A percentile compares a stretch with the other conserved stretches of the same genome.
phyloP scores from a whole-genome alignment of 1,284 basidiomycete genomes.

The Xerocomus minutiporus region DNA sequence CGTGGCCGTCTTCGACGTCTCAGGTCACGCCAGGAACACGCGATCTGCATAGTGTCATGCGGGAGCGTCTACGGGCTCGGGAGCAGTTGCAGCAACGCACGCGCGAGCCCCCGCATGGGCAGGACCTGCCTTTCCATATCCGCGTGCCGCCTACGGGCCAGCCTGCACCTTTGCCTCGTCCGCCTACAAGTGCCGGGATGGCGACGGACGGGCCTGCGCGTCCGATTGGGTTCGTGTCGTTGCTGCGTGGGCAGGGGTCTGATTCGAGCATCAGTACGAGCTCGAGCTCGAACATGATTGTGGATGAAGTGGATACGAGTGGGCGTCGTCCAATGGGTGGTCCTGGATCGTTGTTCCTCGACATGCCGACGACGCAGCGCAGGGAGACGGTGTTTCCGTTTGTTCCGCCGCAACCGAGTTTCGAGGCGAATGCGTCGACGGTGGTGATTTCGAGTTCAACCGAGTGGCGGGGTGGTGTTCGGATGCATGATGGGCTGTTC shows the following conservation, averaged over 20 bases:
- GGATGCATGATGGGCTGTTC: no score
- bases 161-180: slow-evolving; percentile 6
- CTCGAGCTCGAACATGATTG: neutral
- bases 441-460: slow-evolving; percentile 10
- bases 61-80: slow-evolving; percentile 18
- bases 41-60: slow-evolving; percentile 7
- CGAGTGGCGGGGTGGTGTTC: slow-evolving; percentile 6
- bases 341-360: slow-evolving; percentile 2
- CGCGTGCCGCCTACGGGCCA: slow-evolving; percentile 9
- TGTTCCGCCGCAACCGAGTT: slow-evolving; percentile 4
- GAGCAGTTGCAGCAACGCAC: slow-evolving; percentile 7
- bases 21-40: slow-evolving; percentile 1
- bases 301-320: slow-evolving; percentile 9
- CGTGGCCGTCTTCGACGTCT: slow-evolving; percentile 5
- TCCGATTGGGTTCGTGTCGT: slow-evolving; percentile 14
- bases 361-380: slow-evolving; percentile 2
- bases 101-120: slow-evolving; percentile 1
- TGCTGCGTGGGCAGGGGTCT: slow-evolving; percentile 16
- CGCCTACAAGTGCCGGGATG: neutral
- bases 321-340: neutral
- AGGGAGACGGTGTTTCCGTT: slow-evolving; percentile 13
- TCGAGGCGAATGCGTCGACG: slow-evolving; percentile 7
- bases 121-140: slow-evolving; percentile 5
- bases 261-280: slow-evolving; percentile 15
- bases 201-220: neutral